Evolutionary conservation across 352 stramenopile genomes (phyloP).

Genomic region (Plasmopara viticola): DNA sequence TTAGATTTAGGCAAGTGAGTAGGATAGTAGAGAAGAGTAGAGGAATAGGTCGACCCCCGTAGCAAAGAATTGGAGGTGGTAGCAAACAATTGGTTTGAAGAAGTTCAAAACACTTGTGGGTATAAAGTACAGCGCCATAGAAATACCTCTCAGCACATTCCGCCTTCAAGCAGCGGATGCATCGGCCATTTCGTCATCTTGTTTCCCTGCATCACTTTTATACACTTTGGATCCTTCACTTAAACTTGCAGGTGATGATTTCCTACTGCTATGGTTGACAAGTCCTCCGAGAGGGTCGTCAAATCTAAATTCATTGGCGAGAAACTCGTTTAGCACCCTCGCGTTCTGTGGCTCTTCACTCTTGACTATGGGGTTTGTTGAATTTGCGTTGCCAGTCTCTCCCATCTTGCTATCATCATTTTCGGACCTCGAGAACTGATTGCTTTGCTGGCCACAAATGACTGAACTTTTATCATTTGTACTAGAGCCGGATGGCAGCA

Average conservation of each 20-base stretch:
- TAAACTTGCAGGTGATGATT: slow-evolving; percentile 9
- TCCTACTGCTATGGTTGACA: slow-evolving; percentile 17
- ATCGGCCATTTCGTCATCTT: slow-evolving; percentile 26
- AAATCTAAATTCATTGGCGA: slow-evolving; percentile 69
- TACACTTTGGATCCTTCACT: neutral
- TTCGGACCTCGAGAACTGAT: slow-evolving; percentile 9
- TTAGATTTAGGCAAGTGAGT: slow-evolving; percentile 17
- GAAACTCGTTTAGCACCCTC: slow-evolving; percentile 64
- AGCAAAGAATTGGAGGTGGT: slow-evolving; percentile 26
- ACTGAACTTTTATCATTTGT: slow-evolving; percentile 25
- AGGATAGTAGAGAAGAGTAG: slow-evolving; percentile 32
- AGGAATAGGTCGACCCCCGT: slow-evolving; percentile 7
- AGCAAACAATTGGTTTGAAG: slow-evolving; percentile 16
- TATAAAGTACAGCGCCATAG: neutral
- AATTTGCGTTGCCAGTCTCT: slow-evolving; percentile 13
- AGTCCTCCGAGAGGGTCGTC: slow-evolving; percentile 22
- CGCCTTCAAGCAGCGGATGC: slow-evolving; percentile 20
- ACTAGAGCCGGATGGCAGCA: slow-evolving; percentile 23
- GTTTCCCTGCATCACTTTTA: slow-evolving; percentile 4
- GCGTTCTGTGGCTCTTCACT: slow-evolving; percentile 27
- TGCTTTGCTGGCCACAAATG: slow-evolving; percentile 16
- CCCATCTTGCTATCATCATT: slow-evolving; percentile 17
- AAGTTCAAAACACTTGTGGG: slow-evolving; percentile 3
- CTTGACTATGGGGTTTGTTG: slow-evolving; percentile 1
- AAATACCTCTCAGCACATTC: no score